Conservation (phyloP, 441 rosid species). For the Populus tomentosa region DNA sequence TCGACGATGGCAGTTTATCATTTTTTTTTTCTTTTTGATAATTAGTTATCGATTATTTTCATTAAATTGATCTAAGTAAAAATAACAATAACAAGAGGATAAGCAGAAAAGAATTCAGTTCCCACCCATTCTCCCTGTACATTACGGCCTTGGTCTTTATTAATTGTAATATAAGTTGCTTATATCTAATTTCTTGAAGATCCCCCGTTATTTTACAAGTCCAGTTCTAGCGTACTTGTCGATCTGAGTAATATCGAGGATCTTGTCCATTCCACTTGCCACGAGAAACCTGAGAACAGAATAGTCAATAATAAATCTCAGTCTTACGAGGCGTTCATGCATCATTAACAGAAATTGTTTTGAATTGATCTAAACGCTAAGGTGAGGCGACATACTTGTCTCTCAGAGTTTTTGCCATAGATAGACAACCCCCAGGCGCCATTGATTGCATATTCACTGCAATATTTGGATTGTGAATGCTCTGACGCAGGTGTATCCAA, state of each 20-base stretch:
- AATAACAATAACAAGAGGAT: no score
- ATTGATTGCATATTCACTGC: conserved; percentile 78
- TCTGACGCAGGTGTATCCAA: conserved; percentile 86
- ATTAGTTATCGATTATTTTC: background rate
- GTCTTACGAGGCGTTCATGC: background rate
- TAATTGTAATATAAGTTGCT: background rate
- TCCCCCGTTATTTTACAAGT: background rate
- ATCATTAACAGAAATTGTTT: background rate
- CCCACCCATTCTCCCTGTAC: background rate
- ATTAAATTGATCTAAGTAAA: background rate
- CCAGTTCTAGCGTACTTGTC: background rate
- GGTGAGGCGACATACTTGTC: conserved; percentile 39
- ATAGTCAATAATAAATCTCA: background rate
- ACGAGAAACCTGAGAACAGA: background rate
- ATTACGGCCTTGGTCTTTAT: background rate
- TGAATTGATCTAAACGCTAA: background rate
- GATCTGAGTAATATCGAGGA: background rate
- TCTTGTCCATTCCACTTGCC: conserved; percentile 2
- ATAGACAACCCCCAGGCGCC: conserved; percentile 60
- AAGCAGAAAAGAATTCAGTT: no score
- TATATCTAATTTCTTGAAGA: background rate
- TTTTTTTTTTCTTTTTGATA: background rate
- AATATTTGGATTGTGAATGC: conserved; percentile 84
- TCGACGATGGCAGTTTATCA: background rate
- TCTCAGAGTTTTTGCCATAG: conserved; percentile 44